Base-by-base conservation (phyloP, 805 yeast species). In the Lipomyces spencermartinsiae region DNA sequence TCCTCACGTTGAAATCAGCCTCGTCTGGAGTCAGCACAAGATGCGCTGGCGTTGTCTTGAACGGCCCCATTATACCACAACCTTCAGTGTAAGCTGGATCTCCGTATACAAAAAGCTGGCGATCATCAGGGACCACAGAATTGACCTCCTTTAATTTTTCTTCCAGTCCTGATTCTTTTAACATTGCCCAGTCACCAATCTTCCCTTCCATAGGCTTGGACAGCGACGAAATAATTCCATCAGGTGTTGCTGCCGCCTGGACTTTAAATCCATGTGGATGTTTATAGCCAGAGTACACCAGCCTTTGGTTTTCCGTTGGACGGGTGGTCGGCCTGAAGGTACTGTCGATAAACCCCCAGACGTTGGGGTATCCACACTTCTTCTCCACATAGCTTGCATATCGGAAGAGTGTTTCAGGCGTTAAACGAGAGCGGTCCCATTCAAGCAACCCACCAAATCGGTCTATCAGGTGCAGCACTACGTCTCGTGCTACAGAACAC, bases 81-180 rank as follows among this genome's bases (percentile, higher is more conserved):
- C 54, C 55, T 51, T 51, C 55, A 51, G 55, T 51, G 55, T 51
- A 51, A 51, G 55, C 55, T 8, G 55, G 55, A 51, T 51, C 55
- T 51, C 55, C 25, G n/a, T 51, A 51, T 51, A 51, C 12, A 51
- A 51, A 51, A 51, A 51, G 55, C 33, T 51, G 55, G 55, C 55
- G 55, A 51, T 51, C 46, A 25, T 51, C 55, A 51, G 55, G 55
- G 55, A 51, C 55, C 55, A 51, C n/a, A 22, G 56, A 51, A 19
- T 51, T 19, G 33, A 51, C 9, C 33, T 51, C 56, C 56, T 51
- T 19, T 22, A 51, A 19, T 19, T 19, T 51, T 51, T 51, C 56
- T 51, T 51, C 33, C 10, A 29, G 56, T 2, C 56, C 56, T 19
- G 55, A 19, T 51, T 51, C 2, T 51, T 51, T 51, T n/a, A 51